These are phyloP conservation scores for Volvariella surrecta DNA, from an alignment of 1,284 basidiomycete genomes.

Conservation along the genomic window DNA sequence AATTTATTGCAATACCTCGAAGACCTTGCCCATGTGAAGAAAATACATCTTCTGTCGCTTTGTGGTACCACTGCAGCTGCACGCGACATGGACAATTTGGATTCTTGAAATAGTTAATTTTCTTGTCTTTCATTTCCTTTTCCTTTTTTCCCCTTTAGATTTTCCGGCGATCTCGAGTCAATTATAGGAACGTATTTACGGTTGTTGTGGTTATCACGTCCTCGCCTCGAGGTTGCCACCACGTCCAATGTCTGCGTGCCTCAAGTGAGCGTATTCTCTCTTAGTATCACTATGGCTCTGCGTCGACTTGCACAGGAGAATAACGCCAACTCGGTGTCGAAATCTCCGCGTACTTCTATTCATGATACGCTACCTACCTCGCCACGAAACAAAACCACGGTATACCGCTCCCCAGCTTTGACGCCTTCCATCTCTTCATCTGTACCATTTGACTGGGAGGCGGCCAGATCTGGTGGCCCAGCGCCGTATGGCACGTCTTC, in stretches of 20 bases:
- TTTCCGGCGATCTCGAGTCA: too few relatives aligned
- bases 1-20: too few relatives aligned
- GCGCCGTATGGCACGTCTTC: slow-evolving; percentile 61
- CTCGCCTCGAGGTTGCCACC: too few relatives aligned
- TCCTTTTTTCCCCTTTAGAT: too few relatives aligned
- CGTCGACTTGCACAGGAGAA: slow-evolving; percentile 46
- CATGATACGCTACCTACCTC: slow-evolving; percentile 21
- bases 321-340: slow-evolving; percentile 23
- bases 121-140: too few relatives aligned
- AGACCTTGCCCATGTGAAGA: too few relatives aligned
- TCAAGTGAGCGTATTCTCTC: background rate
- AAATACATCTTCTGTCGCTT: too few relatives aligned
- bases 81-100: too few relatives aligned
- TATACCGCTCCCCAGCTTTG: slow-evolving; percentile 44
- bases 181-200: background rate
- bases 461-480: slow-evolving; percentile 53
- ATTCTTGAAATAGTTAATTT: too few relatives aligned
- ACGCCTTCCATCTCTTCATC: slow-evolving; percentile 66
- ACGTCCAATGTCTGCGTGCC: too few relatives aligned
- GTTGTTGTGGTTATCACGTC: too few relatives aligned
- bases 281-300: slow-evolving; percentile 32
- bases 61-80: too few relatives aligned
- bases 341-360: slow-evolving; percentile 10
- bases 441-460: slow-evolving; percentile 76
- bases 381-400: slow-evolving; percentile 34